Conservation (phyloP, 106 monocot genomes). For the Acorus calamus region DNA sequence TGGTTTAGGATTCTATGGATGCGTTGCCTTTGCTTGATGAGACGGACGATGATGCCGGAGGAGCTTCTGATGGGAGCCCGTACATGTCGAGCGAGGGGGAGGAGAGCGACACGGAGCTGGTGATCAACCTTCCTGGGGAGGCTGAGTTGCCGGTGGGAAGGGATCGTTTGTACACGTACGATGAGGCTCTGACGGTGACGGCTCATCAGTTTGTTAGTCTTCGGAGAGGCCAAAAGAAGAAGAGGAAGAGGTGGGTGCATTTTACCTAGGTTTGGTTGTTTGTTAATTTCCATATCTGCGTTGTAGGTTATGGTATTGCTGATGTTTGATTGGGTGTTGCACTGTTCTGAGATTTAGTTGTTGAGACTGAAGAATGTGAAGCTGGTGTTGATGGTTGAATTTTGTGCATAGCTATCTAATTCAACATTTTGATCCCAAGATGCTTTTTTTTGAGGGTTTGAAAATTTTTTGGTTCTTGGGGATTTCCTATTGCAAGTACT, state of each 20-base stretch:
- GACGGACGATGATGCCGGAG: constrained; percentile 15
- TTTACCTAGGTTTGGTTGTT: background rate
- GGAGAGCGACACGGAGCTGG: constrained; percentile 28
- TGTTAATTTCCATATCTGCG: background rate
- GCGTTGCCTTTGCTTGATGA: constrained; percentile 8
- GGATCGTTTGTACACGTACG: constrained; percentile 9
- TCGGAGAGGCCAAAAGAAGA: constrained; percentile 7
- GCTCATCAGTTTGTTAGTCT: constrained; percentile 20
- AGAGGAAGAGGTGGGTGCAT: constrained; percentile 9
- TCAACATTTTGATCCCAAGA: no score
- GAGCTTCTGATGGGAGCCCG: background rate
- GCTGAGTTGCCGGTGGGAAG: constrained; percentile 16
- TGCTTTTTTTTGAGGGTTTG: no score
- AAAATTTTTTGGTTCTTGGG: no score
- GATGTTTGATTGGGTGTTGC: no score
- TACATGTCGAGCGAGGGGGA: constrained; percentile 34
- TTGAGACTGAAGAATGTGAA: no score
- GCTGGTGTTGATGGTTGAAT: no score
- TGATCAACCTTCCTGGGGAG: constrained; percentile 12
- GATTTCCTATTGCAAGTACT: no score
- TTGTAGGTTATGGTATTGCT: no score
- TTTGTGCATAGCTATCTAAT: no score
- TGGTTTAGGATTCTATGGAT: constrained; percentile 12
- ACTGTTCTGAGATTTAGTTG: no score
- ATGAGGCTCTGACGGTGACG: constrained; percentile 17